Base-by-base conservation (phyloP, 2,329 filamentous ascomycete species). In the Sarocladium brachiariae region DNA sequence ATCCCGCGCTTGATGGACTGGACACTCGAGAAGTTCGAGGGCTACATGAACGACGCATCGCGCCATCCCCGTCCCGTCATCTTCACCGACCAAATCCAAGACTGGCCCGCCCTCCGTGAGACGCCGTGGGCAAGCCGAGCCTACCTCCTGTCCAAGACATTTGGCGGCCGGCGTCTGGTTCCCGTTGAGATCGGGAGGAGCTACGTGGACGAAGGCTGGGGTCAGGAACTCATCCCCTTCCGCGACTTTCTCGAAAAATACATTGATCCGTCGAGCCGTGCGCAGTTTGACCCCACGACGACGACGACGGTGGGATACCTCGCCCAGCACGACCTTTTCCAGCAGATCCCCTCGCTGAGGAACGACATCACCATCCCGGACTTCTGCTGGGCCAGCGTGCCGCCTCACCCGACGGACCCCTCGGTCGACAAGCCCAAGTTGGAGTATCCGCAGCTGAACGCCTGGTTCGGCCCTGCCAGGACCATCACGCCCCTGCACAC, bases 401-500 rank as follows among this genome's bases (percentile, higher is more conserved):
- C 87, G 0, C 70, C 70, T 0, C 77, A 82, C 53, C 72, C 72
- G 13, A 61, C 62, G 2, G 63, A 67, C 45, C 50, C 62, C 5
- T 53, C 60, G 4, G 59, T 65, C 34, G 56, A 70, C 56, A 67
- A 70, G 50, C 64, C 69, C 2, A 66, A 69, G 33, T 66, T 78
- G 11, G 73, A 73, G 6, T 75, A 80, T 19, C 89, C 89, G 0
- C 72, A 87, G 38, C 74, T 95, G 16, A 95, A 97, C 66, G 90
- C 89, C 7, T 99, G 93, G 93, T 86, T 97, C 55, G 93, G 93
- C 0, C 93, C 93, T 0, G 74, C 83, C 0, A 84, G 83, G 47
- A 97, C 93, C 0, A 91, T 96, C 55, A 96, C 90, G 1, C 93
- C 93, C 1, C 73, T 97, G 1, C 93, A 99, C 65, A 95, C 89